Conservation (phyloP, 2,329 filamentous ascomycete species). For the Colletotrichum liriopes region DNA sequence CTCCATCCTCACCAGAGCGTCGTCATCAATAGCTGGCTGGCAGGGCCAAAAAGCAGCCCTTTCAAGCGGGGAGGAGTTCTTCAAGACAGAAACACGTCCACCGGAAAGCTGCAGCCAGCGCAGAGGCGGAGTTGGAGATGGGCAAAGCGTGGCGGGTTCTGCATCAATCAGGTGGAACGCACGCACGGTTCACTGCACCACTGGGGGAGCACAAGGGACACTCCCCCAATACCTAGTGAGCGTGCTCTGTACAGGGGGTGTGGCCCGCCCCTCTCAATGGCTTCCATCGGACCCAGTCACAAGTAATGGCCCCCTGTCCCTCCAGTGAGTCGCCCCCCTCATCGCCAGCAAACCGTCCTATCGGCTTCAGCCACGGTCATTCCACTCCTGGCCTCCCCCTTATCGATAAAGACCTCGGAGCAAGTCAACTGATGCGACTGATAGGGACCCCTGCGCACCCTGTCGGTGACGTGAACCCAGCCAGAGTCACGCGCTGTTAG, state of each 20-base stretch:
- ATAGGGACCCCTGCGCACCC: slow-evolving; percentile 37
- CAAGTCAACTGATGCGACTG: slow-evolving; percentile 36
- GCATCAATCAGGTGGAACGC: slow-evolving; percentile 39
- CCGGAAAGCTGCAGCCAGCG: background rate
- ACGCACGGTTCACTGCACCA: slow-evolving; percentile 19
- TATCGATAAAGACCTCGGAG: slow-evolving; percentile 36
- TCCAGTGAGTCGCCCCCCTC: background rate
- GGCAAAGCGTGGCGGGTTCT: slow-evolving; percentile 22
- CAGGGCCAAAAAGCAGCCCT: background rate
- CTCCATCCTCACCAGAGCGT: background rate
- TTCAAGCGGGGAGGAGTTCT: no score
- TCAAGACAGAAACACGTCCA: background rate
- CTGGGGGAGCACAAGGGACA: slow-evolving; percentile 2
- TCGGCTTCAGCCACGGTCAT: slow-evolving; percentile 27
- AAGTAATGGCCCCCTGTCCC: background rate
- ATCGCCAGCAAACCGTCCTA: slow-evolving; percentile 6
- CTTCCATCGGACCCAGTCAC: slow-evolving; percentile 13
- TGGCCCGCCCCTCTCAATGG: background rate
- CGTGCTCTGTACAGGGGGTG: background rate
- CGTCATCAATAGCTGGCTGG: background rate
- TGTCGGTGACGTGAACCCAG: slow-evolving; percentile 41
- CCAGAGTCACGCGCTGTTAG: slow-evolving; percentile 41
- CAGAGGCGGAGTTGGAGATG: background rate
- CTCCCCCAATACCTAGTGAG: background rate
- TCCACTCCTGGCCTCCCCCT: background rate